These are phyloP conservation scores for Pestalotiopsis sp. DNA, from an alignment of 2,329 filamentous ascomycete genomes.

Conservation along the genomic window DNA sequence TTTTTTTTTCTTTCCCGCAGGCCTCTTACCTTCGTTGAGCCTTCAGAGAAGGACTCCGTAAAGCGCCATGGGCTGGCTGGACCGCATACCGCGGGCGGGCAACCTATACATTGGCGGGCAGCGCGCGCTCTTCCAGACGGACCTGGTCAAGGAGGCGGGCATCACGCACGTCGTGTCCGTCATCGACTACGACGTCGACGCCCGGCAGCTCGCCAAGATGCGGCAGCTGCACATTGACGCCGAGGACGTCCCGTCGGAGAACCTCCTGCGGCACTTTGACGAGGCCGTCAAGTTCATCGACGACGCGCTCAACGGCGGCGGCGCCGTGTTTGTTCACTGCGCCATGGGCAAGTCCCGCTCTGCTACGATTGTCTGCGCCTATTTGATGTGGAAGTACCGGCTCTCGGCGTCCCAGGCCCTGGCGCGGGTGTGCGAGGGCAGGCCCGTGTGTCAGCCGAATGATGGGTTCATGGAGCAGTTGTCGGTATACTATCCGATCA, in stretches of 20 bases:
- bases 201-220: neutral
- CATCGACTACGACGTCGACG: conserved; percentile 4
- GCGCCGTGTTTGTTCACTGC: conserved; percentile 2
- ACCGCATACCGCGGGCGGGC: conserved; percentile 6
- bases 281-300: neutral
- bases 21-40: neutral
- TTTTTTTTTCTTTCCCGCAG: neutral
- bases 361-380: neutral
- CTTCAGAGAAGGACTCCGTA: neutral
- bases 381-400: conserved; percentile 2
- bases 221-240: conserved; percentile 5
- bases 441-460: conserved; percentile 6
- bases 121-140: neutral
- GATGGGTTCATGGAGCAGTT: conserved; percentile 10
- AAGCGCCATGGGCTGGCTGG: conserved; percentile 7
- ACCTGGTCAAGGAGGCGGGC: neutral
- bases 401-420: neutral
- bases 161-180: conserved; percentile 10
- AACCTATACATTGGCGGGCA: conserved; percentile 10
- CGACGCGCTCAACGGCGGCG: neutral
- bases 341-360: conserved; percentile 9
- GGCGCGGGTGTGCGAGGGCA: neutral
- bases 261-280: conserved; percentile 2
- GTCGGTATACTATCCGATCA: neutral
- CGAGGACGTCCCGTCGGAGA: neutral